Conservation (phyloP, 2,329 filamentous ascomycete species). For the Diaporthe sp. region DNA sequence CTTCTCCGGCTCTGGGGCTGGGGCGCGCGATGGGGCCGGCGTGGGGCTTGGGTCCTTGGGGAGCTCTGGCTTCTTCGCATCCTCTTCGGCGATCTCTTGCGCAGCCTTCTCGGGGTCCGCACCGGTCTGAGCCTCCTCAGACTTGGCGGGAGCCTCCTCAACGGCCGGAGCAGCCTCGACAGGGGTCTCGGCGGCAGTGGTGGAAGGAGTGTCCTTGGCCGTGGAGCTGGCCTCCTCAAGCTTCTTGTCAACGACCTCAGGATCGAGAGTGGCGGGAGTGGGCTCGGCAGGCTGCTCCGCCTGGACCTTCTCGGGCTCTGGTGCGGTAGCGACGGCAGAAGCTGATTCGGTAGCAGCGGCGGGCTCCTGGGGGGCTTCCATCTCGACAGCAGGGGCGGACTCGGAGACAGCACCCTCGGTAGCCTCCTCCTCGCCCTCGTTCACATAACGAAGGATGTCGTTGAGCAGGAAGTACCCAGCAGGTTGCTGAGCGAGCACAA, state of each 20-base stretch:
- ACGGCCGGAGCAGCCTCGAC: slow-evolving; percentile 43
- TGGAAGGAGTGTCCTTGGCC: slow-evolving; percentile 53
- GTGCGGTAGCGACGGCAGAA: slow-evolving; percentile 47
- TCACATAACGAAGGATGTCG: slow-evolving; percentile 95
- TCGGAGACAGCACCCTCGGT: slow-evolving; percentile 52
- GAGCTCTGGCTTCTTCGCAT: slow-evolving; percentile 71
- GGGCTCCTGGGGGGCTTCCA: slow-evolving; percentile 45
- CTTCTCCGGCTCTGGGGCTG: slow-evolving; percentile 58
- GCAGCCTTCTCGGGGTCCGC: slow-evolving; percentile 64
- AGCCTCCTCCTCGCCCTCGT: slow-evolving; percentile 81
- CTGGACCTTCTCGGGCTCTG: slow-evolving; percentile 49
- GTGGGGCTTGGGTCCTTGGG: slow-evolving; percentile 73
- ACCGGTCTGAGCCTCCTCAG: slow-evolving; percentile 50
- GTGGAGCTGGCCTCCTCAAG: slow-evolving; percentile 71
- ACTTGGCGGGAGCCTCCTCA: slow-evolving; percentile 48
- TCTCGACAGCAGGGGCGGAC: slow-evolving; percentile 43
- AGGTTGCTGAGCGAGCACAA: slow-evolving; percentile 94
- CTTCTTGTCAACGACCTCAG: slow-evolving; percentile 77
- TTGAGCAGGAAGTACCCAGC: slow-evolving; percentile 99
- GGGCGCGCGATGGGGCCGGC: slow-evolving; percentile 64
- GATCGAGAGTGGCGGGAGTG: slow-evolving; percentile 53
- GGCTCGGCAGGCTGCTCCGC: slow-evolving; percentile 49
- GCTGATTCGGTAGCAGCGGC: slow-evolving; percentile 48
- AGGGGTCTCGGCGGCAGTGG: slow-evolving; percentile 55
- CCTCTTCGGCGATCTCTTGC: slow-evolving; percentile 67